phyloP scores from a whole-genome alignment of 2,329 filamentous ascomycete species.

The Lithohypha guttulata region DNA sequence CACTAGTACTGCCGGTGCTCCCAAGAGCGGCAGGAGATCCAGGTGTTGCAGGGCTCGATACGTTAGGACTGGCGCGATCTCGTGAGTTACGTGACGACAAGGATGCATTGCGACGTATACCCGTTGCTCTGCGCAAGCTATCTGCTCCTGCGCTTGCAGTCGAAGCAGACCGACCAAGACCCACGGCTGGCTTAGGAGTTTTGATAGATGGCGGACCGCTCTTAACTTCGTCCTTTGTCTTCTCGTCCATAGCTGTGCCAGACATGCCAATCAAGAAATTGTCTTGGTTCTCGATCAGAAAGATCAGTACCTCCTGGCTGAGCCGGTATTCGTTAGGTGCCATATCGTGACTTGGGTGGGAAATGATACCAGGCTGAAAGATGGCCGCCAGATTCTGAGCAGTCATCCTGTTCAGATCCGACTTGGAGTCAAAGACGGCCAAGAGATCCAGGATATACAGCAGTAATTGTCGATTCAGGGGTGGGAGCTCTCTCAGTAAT shows the following conservation, averaged over 20 bases:
- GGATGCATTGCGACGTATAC: conserved; percentile 76
- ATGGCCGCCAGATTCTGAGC: conserved; percentile 90
- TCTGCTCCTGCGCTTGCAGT: conserved; percentile 82
- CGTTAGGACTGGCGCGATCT: conserved; percentile 50
- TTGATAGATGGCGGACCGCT: conserved; percentile 48
- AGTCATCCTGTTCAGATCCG: conserved; percentile 93
- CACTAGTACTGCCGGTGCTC: conserved; percentile 39
- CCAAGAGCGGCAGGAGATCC: conserved; percentile 30
- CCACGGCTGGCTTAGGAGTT: conserved; percentile 43
- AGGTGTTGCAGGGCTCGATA: conserved; percentile 56
- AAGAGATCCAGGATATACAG: conserved; percentile 93
- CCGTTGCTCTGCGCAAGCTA: conserved; percentile 63
- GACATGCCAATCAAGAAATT: conserved; percentile 98
- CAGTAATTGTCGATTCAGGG: conserved; percentile 83
- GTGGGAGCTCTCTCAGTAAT: conserved; percentile 84
- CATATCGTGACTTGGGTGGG: conserved; percentile 91
- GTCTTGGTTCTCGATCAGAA: conserved; percentile 96
- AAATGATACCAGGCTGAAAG: conserved; percentile 92
- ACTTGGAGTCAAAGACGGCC: conserved; percentile 93
- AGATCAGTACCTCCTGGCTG: conserved; percentile 94
- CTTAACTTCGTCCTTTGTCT: conserved; percentile 56
- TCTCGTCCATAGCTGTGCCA: conserved; percentile 92
- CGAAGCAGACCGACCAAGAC: conserved; percentile 62
- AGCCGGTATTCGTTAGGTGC: conserved; percentile 84
- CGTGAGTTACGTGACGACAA: conserved; percentile 81